These are phyloP conservation scores for Metarhizium rileyi DNA, from an alignment of 2,329 filamentous ascomycete genomes.

Conservation along the genomic window DNA sequence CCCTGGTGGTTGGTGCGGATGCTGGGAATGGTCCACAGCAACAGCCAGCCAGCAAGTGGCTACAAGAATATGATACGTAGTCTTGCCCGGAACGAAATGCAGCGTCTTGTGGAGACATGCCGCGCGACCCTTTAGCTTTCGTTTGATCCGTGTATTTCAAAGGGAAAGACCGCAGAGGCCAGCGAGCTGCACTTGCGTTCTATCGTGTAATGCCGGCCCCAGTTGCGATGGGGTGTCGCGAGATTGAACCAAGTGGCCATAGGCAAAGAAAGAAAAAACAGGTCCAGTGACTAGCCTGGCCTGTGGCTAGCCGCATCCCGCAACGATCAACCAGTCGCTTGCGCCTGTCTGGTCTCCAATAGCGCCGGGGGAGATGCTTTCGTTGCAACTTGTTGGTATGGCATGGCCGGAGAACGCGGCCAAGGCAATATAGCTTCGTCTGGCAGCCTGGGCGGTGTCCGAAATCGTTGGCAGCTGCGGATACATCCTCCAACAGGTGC, in stretches of 20 bases:
- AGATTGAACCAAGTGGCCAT: not conserved
- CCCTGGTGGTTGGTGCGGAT: not conserved
- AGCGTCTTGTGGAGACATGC: not conserved
- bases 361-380: not conserved
- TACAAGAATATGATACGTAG: not conserved
- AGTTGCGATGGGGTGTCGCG: not conserved
- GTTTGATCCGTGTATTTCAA: not conserved
- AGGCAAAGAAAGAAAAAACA: too few relatives aligned
- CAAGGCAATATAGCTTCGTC: not conserved
- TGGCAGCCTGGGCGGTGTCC: not conserved
- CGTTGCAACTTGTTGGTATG: too few relatives aligned
- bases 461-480: not conserved
- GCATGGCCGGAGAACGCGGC: not conserved
- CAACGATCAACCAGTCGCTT: not conserved
- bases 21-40: not conserved
- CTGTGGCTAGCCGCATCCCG: constrained; percentile 1
- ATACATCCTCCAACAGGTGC: not conserved
- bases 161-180: not conserved
- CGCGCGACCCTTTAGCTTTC: not conserved
- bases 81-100: not conserved
- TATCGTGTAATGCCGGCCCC: not conserved
- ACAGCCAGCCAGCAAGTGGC: not conserved
- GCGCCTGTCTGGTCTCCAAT: not conserved
- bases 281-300: not conserved
- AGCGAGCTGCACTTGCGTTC: not conserved